Percentiles rank a stretch among this genome's conserved stretches.
Evolutionary conservation across 768 basidiomycete genomes (phyloP).

Genomic region (Russula sp.): DNA sequence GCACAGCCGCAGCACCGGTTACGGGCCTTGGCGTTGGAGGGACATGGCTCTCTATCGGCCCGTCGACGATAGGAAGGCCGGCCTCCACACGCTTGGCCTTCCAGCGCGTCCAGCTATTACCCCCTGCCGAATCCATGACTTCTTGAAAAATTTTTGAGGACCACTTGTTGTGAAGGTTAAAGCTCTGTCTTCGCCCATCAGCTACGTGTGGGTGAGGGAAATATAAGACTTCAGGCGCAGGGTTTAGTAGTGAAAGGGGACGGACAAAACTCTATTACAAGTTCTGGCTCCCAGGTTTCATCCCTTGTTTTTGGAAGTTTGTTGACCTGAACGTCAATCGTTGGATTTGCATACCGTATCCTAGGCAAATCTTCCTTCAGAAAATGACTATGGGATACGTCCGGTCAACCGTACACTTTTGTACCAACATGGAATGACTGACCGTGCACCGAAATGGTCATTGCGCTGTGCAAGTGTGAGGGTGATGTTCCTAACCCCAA

Average conservation of each 20-base stretch:
- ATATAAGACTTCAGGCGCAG: background rate
- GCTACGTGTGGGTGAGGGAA: slow-evolving; percentile 32
- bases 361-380: slow-evolving; percentile 72
- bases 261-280: slow-evolving; percentile 61
- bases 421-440: slow-evolving; percentile 22
- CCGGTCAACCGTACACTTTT: background rate
- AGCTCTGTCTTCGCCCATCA: slow-evolving; percentile 41
- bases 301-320: slow-evolving; percentile 46
- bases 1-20: slow-evolving; percentile 25
- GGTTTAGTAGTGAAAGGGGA: slow-evolving; percentile 19
- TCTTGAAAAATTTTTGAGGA: slow-evolving; percentile 63
- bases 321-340: slow-evolving; percentile 53
- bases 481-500: slow-evolving; percentile 44
- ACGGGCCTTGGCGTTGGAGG: background rate
- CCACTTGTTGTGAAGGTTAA: slow-evolving; percentile 62
- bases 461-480: slow-evolving; percentile 55
- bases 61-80: slow-evolving; percentile 42
- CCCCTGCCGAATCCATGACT: slow-evolving; percentile 63
- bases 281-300: slow-evolving; percentile 55
- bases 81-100: slow-evolving; percentile 42
- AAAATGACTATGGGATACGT: slow-evolving; percentile 50
- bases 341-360: slow-evolving; percentile 72
- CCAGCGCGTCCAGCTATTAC: slow-evolving; percentile 52
- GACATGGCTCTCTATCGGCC: slow-evolving; percentile 13
- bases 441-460: slow-evolving; percentile 76